phyloP scores from a whole-genome alignment of 371 early-diverging fungal species.

The Mortierella sp. region DNA sequence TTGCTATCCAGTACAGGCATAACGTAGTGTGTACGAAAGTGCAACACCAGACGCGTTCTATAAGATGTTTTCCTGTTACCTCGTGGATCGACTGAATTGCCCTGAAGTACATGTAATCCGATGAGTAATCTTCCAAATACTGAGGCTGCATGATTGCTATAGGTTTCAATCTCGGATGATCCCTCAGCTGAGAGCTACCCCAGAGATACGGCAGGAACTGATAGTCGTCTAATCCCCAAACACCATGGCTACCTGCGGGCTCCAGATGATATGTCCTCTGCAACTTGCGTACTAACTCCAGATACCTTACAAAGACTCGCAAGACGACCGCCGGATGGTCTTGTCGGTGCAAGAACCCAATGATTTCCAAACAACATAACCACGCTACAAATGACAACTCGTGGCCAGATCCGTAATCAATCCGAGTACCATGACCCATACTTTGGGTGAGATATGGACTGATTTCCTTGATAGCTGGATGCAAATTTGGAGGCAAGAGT shows the following conservation, averaged over 20 bases:
- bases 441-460: slow-evolving; percentile 81
- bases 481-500: slow-evolving; percentile 57
- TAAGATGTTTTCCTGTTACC: slow-evolving; percentile 44
- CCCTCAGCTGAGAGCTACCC: slow-evolving; percentile 90
- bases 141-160: slow-evolving; percentile 78
- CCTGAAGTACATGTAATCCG: slow-evolving; percentile 90
- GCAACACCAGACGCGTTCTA: background rate
- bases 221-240: slow-evolving; percentile 99
- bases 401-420: slow-evolving; percentile 99
- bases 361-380: slow-evolving; percentile 80
- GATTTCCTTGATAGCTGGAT: slow-evolving; percentile 76
- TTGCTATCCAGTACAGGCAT: background rate
- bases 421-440: slow-evolving; percentile 95
- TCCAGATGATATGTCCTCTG: slow-evolving; percentile 95
- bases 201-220: slow-evolving; percentile 98
- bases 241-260: slow-evolving; percentile 99
- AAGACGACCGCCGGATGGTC: slow-evolving; percentile 83
- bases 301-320: slow-evolving; percentile 87
- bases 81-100: slow-evolving; percentile 88
- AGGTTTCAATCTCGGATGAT: slow-evolving; percentile 76
- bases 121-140: slow-evolving; percentile 73
- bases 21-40: background rate
- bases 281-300: slow-evolving; percentile 84
- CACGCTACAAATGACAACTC: slow-evolving; percentile 97
- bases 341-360: slow-evolving; percentile 66